Base-by-base conservation (phyloP, 2,329 filamentous ascomycete species). In the Fusarium cyanostomum region DNA sequence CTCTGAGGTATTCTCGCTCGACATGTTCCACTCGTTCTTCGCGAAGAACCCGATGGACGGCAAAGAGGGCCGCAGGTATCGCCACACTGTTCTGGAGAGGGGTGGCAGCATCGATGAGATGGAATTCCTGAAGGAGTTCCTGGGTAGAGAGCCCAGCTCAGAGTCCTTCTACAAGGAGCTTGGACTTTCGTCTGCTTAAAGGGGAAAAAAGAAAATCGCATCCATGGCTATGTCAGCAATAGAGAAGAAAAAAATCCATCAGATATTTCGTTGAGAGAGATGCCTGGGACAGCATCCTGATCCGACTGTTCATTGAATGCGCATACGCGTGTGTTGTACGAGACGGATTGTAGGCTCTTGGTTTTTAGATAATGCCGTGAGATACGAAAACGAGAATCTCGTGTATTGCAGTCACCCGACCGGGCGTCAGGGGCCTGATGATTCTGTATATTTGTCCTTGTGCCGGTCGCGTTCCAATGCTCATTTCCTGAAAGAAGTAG, bases 1-100 rank as follows among this genome's bases (percentile, higher is more conserved):
- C 63, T 92, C 89, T 1, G 86, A 92, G 74, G 92, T 95, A 15
- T 95, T 94, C 78, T 91, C 88, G 18, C 85, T 89, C 24, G 92
- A 96, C 76, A 94, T 96, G 91, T 96, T 94, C 81, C 88, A 92
- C 77, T 85, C 85, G 0, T 88, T 91, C 42, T 95, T 95, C 79
- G 89, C 89, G 79, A 81, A 85, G 67, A 82, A 94, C 73, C 92
- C 92, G 0, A 93, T 94, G 91, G 86, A 93, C 74, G 83, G 82
- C 28, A 85, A 84, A 65, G 86, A 92, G 73, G 92, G 92, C 2
- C 82, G 91, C 12, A 79, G 91, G 56, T 95, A 94, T 78, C 84
- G 92, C 51, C 89, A 92, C 75, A 90, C 87, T 0, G 91, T 95
- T 18, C 80, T 95, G 5, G 89, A 94, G 79, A 87, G 86, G 64